These are phyloP conservation scores for Xanthoparmelia taractica DNA, from an alignment of 495 filamentous ascomycete species.

Conservation along the genomic window DNA sequence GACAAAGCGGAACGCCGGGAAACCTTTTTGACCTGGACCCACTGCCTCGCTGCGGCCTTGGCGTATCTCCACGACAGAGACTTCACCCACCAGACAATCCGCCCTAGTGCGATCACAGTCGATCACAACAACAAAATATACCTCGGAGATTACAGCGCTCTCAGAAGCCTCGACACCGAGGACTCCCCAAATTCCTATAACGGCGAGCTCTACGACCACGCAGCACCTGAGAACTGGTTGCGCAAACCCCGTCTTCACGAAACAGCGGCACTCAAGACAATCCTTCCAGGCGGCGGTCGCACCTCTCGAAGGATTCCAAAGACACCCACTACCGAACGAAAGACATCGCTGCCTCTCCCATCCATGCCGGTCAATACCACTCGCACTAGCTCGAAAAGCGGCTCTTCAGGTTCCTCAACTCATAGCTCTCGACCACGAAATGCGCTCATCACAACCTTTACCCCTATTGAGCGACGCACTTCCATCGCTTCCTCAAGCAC, in stretches of 20 bases:
- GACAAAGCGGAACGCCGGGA: conserved; percentile 62
- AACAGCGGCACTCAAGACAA: conserved; percentile 26
- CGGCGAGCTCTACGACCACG: conserved; percentile 74
- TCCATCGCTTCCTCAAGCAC: conserved; percentile 28
- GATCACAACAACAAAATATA: conserved; percentile 63
- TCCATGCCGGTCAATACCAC: conserved; percentile 22
- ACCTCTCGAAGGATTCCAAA: conserved; percentile 33
- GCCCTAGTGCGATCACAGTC: conserved; percentile 74
- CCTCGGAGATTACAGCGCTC: conserved; percentile 62
- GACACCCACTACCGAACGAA: not conserved
- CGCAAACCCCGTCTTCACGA: conserved; percentile 36
- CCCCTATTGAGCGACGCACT: conserved; percentile 18
- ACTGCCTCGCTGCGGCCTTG: conserved; percentile 72
- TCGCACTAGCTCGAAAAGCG: conserved; percentile 15
- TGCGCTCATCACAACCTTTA: conserved; percentile 28
- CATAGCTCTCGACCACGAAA: conserved; percentile 20
- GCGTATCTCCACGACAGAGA: conserved; percentile 68
- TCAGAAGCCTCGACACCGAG: conserved; percentile 51
- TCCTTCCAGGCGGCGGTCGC: conserved; percentile 43
- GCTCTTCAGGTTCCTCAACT: conserved; percentile 25
- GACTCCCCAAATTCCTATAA: conserved; percentile 42
- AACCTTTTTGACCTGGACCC: conserved; percentile 74
- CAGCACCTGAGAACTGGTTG: conserved; percentile 71
- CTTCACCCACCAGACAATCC: conserved; percentile 69
- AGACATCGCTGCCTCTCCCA: conserved; percentile 25